phyloP scores from a whole-genome alignment of 345 rosid species.

The Psidium guajava region DNA sequence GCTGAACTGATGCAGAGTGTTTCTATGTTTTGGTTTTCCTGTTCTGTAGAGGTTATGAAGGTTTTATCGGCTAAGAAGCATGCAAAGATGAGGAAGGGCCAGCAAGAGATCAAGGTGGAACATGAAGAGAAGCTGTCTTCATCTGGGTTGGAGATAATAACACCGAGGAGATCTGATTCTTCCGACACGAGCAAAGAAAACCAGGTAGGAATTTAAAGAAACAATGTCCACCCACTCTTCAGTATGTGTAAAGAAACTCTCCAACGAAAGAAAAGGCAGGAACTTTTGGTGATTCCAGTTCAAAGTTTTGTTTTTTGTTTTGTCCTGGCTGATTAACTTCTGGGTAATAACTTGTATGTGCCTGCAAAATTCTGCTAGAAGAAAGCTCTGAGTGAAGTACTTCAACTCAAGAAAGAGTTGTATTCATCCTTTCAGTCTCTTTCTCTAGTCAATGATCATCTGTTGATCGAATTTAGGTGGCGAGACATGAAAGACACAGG shows the following conservation, averaged over 20 bases:
- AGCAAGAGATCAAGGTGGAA: constrained; percentile 21
- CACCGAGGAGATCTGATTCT: not conserved
- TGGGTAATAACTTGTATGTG: not conserved
- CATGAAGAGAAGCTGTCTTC: constrained; percentile 16
- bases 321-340: not conserved
- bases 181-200: not conserved
- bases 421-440: not conserved
- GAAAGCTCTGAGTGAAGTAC: not conserved
- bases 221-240: not conserved
- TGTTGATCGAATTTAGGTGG: constrained; percentile 19
- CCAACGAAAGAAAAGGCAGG: not conserved
- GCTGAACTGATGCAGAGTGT: not conserved
- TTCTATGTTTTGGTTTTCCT: not conserved
- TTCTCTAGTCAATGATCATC: not conserved
- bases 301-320: not conserved
- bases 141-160: constrained; percentile 25
- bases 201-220: constrained; percentile 20
- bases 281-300: not conserved
- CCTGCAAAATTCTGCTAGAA: not conserved
- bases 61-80: constrained; percentile 62
- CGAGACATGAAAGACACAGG: constrained; percentile 40
- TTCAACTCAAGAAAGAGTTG: not conserved
- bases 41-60: constrained; percentile 66
- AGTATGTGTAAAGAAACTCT: not conserved
- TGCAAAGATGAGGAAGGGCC: constrained; percentile 43